Base-by-base conservation (phyloP, 2,329 filamentous ascomycete species). In the Dothiorella sarmentorum region DNA sequence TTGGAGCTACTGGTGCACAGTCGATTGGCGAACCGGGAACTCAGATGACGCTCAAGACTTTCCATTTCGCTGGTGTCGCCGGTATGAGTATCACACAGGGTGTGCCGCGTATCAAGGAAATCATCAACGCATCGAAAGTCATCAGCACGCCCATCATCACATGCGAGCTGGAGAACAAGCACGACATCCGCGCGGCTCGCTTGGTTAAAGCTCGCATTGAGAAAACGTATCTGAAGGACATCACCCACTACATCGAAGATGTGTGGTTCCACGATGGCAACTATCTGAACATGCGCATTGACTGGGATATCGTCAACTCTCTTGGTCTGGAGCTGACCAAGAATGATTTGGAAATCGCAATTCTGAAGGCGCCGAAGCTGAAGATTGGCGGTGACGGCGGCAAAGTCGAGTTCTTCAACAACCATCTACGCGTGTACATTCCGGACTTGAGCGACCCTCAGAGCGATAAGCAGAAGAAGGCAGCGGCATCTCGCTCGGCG, bases 71-170 rank as follows among this genome's bases (percentile, higher is more conserved):
- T 71, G 94, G 94, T 89, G 94, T 99, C 63, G 94, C 94, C 42
- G 93, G 93, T 73, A 97, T 99, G 94, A 96, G 91, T 82, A 96
- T 99, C 70, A 99, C 94, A 0, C 91, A 97, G 70, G 94, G 94
- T 89, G 94, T 99, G 6, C 94, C 94, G 1, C 93, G 94, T 86
- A 99, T 99, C 79, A 99, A 99, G 77, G 94, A 99, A 80, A 99
- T 99, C 65, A 99, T 99, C 85, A 99, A 99, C 76, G 94, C 94
- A 5, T 96, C 91, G 7, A 96, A 91, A 72, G 80, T 81, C 51
- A 99, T 99, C 74, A 95, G 89, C 72, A 99, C 94, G 0, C 94
- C 94, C 0, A 88, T 99, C 69, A 96, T 99, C 65, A 86, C 84
- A 5, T 97, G 94, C 68, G 87, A 90, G 4, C 80, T 97, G 4